Evolutionary conservation across 2,329 filamentous ascomycete genomes (phyloP).

Genomic region (Colletotrichum orchidophilum): DNA sequence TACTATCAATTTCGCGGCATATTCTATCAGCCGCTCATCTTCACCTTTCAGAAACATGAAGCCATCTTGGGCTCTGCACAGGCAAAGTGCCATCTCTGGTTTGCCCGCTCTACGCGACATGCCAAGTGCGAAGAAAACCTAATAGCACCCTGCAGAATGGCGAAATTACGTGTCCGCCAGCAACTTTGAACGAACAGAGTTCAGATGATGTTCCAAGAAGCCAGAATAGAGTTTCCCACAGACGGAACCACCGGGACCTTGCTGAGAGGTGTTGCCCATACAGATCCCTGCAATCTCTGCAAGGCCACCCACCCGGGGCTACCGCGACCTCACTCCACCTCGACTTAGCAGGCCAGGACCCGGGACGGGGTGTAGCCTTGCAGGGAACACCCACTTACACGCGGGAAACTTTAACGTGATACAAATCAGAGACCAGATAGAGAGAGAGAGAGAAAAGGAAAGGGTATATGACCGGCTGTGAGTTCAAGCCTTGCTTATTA

Average conservation of each 20-base stretch:
- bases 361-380: no score
- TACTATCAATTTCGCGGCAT: neutral
- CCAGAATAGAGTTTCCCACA: conserved; percentile 4
- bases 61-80: neutral
- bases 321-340: no score
- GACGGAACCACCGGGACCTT: neutral
- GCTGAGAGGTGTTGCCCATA: neutral
- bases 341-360: no score
- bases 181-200: neutral
- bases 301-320: no score
- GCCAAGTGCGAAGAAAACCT: no score
- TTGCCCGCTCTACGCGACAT: neutral
- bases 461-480: no score
- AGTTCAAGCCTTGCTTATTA: no score
- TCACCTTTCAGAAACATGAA: neutral
- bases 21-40: neutral
- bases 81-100: neutral
- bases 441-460: no score
- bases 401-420: no score
- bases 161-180: neutral
- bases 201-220: neutral
- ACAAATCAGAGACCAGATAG: no score
- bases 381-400: no score
- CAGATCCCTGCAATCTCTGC: neutral
- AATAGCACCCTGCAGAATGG: no score